Percentiles rank a stretch among this genome's conserved stretches.
Conservation (phyloP, 257 asterid genomes). For the Nicotiana paniculata region DNA sequence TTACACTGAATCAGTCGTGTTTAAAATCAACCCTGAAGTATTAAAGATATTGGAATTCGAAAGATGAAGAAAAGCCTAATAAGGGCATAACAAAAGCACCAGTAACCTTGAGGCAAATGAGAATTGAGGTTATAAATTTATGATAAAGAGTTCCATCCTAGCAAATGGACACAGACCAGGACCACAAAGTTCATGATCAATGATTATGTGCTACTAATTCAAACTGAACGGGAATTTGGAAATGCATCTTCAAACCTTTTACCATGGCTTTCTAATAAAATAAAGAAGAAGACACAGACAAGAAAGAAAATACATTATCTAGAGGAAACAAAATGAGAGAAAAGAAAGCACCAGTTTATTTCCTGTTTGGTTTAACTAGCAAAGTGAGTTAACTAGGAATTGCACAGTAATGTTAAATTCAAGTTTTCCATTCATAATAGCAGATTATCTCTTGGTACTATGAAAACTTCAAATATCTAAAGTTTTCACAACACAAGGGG, state of each 20-base stretch:
- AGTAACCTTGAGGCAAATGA: neutral
- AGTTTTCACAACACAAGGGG: neutral
- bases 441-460: neutral
- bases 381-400: neutral
- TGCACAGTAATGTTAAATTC: neutral
- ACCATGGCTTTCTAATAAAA: neutral
- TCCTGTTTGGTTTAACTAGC: neutral
- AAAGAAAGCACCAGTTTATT: neutral
- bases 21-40: neutral
- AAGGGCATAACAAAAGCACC: neutral
- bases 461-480: neutral
- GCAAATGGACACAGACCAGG: neutral
- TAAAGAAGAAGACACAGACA: neutral
- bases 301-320: neutral
- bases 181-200: neutral
- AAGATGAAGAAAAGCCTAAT: neutral
- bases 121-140: neutral
- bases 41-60: neutral
- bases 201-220: neutral
- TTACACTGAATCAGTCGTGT: neutral
- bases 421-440: neutral
- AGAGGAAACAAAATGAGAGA: neutral
- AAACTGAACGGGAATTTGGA: neutral
- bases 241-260: neutral
- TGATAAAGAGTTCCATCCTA: neutral